Conservation (phyloP, 2,329 filamentous ascomycete genomes). For the Hansfordia pulvinata region DNA sequence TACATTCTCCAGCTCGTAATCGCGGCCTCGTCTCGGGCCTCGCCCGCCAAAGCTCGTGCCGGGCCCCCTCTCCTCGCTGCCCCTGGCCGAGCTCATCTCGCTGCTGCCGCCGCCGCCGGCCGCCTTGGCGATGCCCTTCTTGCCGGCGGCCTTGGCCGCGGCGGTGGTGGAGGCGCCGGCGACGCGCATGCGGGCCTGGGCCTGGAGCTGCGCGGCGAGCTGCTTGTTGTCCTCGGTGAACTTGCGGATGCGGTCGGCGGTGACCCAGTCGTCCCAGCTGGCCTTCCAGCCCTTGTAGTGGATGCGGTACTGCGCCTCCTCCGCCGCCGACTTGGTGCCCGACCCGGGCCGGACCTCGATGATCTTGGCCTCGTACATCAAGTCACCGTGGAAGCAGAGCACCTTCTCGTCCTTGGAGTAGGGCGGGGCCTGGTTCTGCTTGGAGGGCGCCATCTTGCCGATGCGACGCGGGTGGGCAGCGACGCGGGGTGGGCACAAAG, state of each 20-base stretch:
- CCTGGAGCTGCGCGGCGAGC: slow-evolving; percentile 60
- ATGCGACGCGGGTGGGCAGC: no score
- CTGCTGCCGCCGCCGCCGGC: slow-evolving; percentile 31
- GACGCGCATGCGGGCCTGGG: slow-evolving; percentile 30
- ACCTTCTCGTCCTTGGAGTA: slow-evolving; percentile 78
- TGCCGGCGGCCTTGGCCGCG: slow-evolving; percentile 28
- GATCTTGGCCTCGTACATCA: slow-evolving; percentile 95
- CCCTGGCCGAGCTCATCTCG: slow-evolving; percentile 51
- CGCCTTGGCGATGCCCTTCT: slow-evolving; percentile 35
- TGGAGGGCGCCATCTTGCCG: slow-evolving; percentile 21
- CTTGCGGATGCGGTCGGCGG: slow-evolving; percentile 84
- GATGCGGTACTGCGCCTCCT: slow-evolving; percentile 75
- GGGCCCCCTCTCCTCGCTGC: slow-evolving; percentile 65
- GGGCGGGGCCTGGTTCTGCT: slow-evolving; percentile 29
- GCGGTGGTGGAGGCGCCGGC: slow-evolving; percentile 20
- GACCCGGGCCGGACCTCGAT: slow-evolving; percentile 47
- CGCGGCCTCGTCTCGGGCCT: slow-evolving; percentile 61
- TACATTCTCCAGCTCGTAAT: slow-evolving; percentile 75
- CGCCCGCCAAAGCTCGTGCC: slow-evolving; percentile 45
- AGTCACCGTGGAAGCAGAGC: slow-evolving; percentile 91
- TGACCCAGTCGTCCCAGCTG: slow-evolving; percentile 99
- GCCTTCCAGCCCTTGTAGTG: slow-evolving; percentile 99
- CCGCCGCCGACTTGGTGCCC: slow-evolving; percentile 43
- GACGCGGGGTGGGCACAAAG: no score
- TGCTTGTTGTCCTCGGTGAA: slow-evolving; percentile 92